A percentile compares a stretch with the other conserved stretches of the same genome.
Conservation (phyloP, 441 rosid genomes). For the Eutrema salsugineum region DNA sequence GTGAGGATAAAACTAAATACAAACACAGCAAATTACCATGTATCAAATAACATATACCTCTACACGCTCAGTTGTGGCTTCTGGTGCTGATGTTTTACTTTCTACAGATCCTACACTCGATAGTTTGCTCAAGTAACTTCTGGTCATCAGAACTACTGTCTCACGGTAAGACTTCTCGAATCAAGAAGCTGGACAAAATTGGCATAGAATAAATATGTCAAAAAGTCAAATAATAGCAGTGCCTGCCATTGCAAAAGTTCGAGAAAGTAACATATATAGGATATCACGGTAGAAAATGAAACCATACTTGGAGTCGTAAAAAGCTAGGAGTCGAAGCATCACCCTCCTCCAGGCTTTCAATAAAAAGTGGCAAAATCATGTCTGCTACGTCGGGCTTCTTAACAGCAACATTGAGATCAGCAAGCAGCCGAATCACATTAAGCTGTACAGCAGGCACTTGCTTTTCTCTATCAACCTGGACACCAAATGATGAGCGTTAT, state of each 20-base stretch:
- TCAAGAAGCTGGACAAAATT: slow-evolving; percentile 82
- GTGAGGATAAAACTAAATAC: slow-evolving; percentile 42
- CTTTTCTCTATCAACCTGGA: slow-evolving; percentile 86
- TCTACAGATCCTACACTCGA: slow-evolving; percentile 81
- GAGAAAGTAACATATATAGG: slow-evolving; percentile 7
- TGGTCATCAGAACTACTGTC: slow-evolving; percentile 97
- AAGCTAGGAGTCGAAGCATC: slow-evolving; percentile 89
- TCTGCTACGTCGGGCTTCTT: slow-evolving; percentile 92
- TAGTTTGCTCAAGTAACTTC: slow-evolving; percentile 85
- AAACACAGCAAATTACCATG: slow-evolving; percentile 13
- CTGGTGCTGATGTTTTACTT: slow-evolving; percentile 81
- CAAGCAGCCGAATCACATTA: slow-evolving; percentile 78
- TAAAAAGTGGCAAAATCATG: slow-evolving; percentile 94
- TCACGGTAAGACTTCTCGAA: slow-evolving; percentile 98
- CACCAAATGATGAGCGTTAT: slow-evolving; percentile 22
- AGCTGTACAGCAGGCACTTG: slow-evolving; percentile 84
- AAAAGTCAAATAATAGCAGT: slow-evolving; percentile 23
- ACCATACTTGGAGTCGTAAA: slow-evolving; percentile 83
- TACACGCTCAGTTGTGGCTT: slow-evolving; percentile 85
- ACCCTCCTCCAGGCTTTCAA: slow-evolving; percentile 98
- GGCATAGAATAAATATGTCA: slow-evolving; percentile 25
- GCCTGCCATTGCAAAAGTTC: slow-evolving; percentile 2
- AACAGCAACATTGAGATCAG: slow-evolving; percentile 90
- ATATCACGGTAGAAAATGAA: slow-evolving; percentile 27
- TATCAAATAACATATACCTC: slow-evolving; percentile 54